Evolutionary conservation across 805 yeast species (phyloP), one percentile per base, ranked within the genome.

Genomic region (Saccharomycopsis fibuligera): DNA sequence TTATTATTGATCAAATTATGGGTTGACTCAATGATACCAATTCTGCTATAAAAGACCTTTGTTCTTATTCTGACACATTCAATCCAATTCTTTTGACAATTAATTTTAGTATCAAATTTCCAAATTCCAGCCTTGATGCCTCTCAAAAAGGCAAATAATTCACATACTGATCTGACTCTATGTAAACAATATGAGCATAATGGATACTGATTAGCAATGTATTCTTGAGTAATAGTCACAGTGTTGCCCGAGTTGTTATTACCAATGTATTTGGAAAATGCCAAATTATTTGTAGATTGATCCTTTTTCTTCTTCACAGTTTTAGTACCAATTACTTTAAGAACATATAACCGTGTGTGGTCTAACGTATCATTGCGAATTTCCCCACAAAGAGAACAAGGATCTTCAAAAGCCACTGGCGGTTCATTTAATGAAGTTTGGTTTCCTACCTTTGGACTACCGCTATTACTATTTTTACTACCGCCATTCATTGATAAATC

Each of bases 311-410:
- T 44, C 21, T 47, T 49, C 5, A 45, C 66, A 5, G 61, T 62
- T 19, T 56, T 59, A 9, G 59, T 57, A 9, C 68, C 60, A 58
- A 72, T 64, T 45, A 76, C 67, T 54, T 79, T 81, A 59, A 90
- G 67, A 43, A 76, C 74, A 62, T 89, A 85, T 54, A 87, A 66
- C 53, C 98, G 75, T 2, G 90, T 81, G 64, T 86, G 89, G 56
- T 83, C 85, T 53, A 86, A 69, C 48, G 78, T 74, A 58, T 81
- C 87, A 58, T 75, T 74, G 51, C 95, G 73, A 12, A 65, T 61
- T 63, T 90, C 97, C 4, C 90, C 91, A 68, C 98, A 91, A 37
- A 91, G 69, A 3, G 89, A 72, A 65, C 98, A 91, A 4, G 89
- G 79, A 2, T 79, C 78, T 44, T 74, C 71, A 21, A 85, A 75